A percentile compares a stretch with the other conserved stretches of the same genome.
Evolutionary conservation across 257 asterid genomes (phyloP).

Genomic region (Solanum lycopersicoides): DNA sequence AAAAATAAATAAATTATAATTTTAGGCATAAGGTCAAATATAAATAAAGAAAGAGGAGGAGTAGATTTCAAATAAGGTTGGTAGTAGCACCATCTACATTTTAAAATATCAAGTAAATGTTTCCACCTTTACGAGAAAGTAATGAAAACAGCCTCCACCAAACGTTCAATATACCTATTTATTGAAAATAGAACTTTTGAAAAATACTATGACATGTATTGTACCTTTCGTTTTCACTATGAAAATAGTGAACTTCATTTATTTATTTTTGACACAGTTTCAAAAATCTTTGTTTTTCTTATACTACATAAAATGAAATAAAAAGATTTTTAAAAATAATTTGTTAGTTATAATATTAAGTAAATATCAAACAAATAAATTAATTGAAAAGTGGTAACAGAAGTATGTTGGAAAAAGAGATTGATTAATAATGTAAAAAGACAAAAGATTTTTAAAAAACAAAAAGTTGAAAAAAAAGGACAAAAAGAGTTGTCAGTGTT

Average conservation of each 20-base stretch:
- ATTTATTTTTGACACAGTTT: neutral
- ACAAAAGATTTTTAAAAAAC: neutral
- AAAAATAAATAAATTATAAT: neutral
- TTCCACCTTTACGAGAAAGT: neutral
- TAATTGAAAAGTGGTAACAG: neutral
- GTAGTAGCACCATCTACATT: neutral
- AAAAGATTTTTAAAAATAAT: too few species aligned
- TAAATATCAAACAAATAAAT: too few species aligned
- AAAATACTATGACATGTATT: neutral
- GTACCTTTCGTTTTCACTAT: neutral
- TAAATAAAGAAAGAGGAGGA: neutral
- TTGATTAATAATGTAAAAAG: neutral
- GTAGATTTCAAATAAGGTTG: neutral
- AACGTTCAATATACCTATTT: neutral
- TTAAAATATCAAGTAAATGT: neutral
- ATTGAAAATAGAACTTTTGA: too few species aligned
- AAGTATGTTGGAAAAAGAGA: neutral
- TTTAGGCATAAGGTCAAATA: neutral
- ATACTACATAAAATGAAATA: too few species aligned
- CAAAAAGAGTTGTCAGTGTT: neutral
- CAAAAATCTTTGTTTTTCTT: too few species aligned
- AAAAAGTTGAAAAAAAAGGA: neutral
- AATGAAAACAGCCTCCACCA: neutral
- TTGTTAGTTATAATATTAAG: too few species aligned
- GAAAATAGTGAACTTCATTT: neutral